Percentiles rank a stretch among this genome's conserved stretches.
These are phyloP conservation scores for Globisporangium nagaii DNA, from an alignment of 352 stramenopile genomes.

Conservation along the genomic window DNA sequence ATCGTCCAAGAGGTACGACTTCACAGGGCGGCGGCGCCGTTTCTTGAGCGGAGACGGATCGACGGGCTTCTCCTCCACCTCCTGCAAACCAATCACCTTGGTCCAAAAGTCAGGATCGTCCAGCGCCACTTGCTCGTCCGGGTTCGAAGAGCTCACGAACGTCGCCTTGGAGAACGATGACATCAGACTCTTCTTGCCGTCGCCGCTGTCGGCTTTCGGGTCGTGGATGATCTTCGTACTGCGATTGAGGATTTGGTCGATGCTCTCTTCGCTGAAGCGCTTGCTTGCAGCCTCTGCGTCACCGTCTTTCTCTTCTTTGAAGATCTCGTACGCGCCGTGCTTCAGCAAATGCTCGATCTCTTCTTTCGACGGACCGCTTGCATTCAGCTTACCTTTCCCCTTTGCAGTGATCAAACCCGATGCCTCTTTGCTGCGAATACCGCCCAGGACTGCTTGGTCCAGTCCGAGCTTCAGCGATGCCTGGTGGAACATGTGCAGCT, in stretches of 20 bases:
- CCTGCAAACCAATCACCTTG: conserved; percentile 89
- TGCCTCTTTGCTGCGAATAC: conserved; percentile 68
- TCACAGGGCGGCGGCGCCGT: conserved; percentile 56
- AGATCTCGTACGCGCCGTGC: conserved; percentile 92
- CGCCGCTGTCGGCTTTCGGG: conserved; percentile 44
- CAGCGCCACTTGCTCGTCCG: conserved; percentile 85
- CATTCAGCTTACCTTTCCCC: conserved; percentile 30
- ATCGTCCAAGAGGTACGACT: conserved; percentile 70
- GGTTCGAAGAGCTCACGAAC: conserved; percentile 86
- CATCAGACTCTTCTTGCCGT: conserved; percentile 71
- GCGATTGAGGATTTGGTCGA: conserved; percentile 95
- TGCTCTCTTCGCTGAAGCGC: conserved; percentile 97
- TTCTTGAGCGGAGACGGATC: conserved; percentile 76
- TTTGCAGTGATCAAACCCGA: conserved; percentile 10
- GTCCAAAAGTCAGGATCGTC: conserved; percentile 95
- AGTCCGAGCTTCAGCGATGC: conserved; percentile 90
- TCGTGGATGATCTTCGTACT: conserved; percentile 88
- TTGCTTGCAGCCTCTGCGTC: conserved; percentile 91
- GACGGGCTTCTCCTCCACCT: conserved; percentile 48
- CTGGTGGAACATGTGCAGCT: conserved; percentile 92
- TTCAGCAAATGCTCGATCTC: conserved; percentile 93
- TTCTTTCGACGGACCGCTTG: conserved; percentile 75
- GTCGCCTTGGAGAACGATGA: conserved; percentile 92
- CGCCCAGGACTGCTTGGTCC: conserved; percentile 88
- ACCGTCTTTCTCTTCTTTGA: conserved; percentile 89